These are phyloP conservation scores for Hyphopichia buzzinii DNA, from an alignment of 1,139 yeast genomes.

Conservation along the genomic window DNA sequence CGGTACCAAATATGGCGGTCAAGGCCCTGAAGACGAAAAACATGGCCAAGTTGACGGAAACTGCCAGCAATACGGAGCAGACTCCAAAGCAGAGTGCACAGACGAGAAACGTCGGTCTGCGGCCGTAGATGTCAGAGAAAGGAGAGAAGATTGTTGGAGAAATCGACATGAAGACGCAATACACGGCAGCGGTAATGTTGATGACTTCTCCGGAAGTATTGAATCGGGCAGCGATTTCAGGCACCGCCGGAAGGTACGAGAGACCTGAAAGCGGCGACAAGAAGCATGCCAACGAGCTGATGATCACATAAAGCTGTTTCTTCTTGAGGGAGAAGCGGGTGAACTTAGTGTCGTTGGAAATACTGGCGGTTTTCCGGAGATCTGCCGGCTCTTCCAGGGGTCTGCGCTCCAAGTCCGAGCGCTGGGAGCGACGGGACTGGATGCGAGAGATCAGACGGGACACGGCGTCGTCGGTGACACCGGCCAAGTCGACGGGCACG, in stretches of 20 bases:
- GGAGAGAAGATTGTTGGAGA: conserved; percentile 52
- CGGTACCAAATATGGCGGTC: conserved; percentile 51
- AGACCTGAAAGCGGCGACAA: conserved; percentile 43
- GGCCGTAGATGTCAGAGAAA: conserved; percentile 49
- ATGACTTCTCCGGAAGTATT: conserved; percentile 45
- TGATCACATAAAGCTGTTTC: conserved; percentile 13
- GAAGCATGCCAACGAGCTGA: conserved; percentile 25
- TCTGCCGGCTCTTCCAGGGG: conserved; percentile 2
- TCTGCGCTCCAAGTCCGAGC: background rate
- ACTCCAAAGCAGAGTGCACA: conserved; percentile 32
- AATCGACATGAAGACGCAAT: conserved; percentile 48
- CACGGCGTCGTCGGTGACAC: conserved; percentile 18
- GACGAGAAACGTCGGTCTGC: conserved; percentile 37
- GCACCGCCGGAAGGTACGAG: conserved; percentile 49
- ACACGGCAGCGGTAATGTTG: conserved; percentile 49
- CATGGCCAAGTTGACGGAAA: conserved; percentile 49
- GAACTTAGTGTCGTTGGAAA: conserved; percentile 8
- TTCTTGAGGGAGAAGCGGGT: conserved; percentile 9
- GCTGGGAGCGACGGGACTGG: conserved; percentile 14
- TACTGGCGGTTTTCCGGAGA: conserved; percentile 5
- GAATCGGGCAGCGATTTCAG: conserved; percentile 42
- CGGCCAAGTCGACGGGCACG: conserved; percentile 14
- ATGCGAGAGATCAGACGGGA: conserved; percentile 14
- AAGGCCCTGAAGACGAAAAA: conserved; percentile 46
- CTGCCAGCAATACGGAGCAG: conserved; percentile 38